Evolutionary conservation across 192 early-diverging fungal species (phyloP), one percentile per base, ranked within the genome.

Genomic region (Coemansia sp.): DNA sequence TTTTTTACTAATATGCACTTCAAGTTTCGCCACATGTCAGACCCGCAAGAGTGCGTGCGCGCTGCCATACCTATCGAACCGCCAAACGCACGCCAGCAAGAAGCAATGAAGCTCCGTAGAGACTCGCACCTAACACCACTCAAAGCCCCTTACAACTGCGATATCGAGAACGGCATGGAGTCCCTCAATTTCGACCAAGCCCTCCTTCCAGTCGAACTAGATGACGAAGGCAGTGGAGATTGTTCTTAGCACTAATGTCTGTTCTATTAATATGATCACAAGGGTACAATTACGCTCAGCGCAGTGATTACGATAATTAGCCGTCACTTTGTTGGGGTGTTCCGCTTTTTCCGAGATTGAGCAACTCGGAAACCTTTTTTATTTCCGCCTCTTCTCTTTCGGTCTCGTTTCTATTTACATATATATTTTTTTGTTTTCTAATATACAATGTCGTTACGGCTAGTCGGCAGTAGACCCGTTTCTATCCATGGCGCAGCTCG

Each of bases 41-140:
- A 79, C 49, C 77, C 77, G 38, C 77, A 79, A 44, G 50, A 39
- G 31, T 79, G 69, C 39, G 77, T 79, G 31, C 57, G 36, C 22
- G 77, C 77, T 13, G 72, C 67, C 52, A 70, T 60, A 20, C 36
- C 20, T 12, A 11, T 53, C 4, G 69, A 70, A 18, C 71, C 53
- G 13, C 74, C 61, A 6, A 69, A 69, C 11, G 71, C 66, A 20
- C 20, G 62, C 34, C 65, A 79, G 47, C 77, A 74, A 34, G 68
- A 68, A 15, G 57, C 39, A 20, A 24, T 24, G 52, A 53, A 53
- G 24, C 24, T 24, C 3, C 52, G 52, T 24, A 53, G 52, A 29
- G 52, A 53, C 52, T 53, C 52, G 52, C 52, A 53, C 52, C 52
- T 29, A 12, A 12, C 52, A 53, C 13, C 41, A 44, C 41, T 15